These are phyloP conservation scores for Rhododendron ovatum DNA, from an alignment of 148 eudicot species.

Conservation along the genomic window DNA sequence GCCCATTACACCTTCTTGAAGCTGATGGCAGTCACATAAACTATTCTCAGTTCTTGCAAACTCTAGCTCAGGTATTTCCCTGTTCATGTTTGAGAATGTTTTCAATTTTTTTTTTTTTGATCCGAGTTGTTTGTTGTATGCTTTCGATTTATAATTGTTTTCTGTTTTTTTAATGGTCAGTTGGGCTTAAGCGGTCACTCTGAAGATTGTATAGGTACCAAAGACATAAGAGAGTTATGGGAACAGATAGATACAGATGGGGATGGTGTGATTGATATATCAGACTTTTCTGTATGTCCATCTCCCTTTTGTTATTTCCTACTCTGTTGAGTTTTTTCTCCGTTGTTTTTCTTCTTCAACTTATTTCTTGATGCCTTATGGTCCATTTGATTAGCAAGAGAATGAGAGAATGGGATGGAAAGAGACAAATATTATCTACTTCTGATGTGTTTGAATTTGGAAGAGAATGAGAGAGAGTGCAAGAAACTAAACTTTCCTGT, in stretches of 20 bases:
- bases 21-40: conserved; percentile 29
- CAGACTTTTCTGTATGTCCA: conserved; percentile 25
- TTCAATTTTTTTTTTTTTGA: not conserved
- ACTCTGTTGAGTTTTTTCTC: not conserved
- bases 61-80: conserved; percentile 27
- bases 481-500: not conserved
- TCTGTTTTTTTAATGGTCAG: conserved; percentile 10
- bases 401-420: not conserved
- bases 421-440: not conserved
- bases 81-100: not conserved
- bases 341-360: not conserved
- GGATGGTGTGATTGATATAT: conserved; percentile 34
- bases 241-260: conserved; percentile 33
- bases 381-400: not conserved
- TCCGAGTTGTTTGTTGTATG: not conserved
- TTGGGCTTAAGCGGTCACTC: conserved; percentile 31
- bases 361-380: not conserved
- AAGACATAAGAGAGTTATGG: conserved; percentile 42
- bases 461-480: not conserved
- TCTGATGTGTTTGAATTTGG: not conserved
- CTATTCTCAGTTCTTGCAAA: conserved; percentile 32
- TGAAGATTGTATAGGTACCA: conserved; percentile 23
- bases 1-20: conserved; percentile 18
- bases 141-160: not conserved
- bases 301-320: not conserved